These are phyloP conservation scores for Exophiala lecanii-corni DNA, from an alignment of 2,329 filamentous ascomycete species.

Conservation along the genomic window DNA sequence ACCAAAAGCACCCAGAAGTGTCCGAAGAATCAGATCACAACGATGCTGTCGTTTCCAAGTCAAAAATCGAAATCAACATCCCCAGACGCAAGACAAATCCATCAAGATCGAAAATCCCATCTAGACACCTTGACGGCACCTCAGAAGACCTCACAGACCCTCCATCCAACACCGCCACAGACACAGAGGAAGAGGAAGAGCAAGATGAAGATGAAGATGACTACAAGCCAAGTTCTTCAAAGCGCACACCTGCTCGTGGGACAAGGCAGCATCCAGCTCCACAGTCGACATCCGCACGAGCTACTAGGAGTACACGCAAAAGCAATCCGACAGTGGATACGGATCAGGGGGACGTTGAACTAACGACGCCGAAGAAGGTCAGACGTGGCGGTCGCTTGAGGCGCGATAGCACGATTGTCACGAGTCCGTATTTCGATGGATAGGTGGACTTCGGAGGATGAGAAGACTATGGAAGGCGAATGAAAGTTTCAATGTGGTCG, in stretches of 20 bases:
- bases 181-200: neutral
- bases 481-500: neutral
- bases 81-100: too few species aligned
- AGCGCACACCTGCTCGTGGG: neutral
- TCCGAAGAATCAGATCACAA: too few species aligned
- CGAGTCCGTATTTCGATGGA: slow-evolving; percentile 2
- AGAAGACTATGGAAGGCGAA: neutral
- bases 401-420: slow-evolving; percentile 1
- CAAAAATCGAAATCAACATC: too few species aligned
- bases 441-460: too few species aligned
- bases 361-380: neutral
- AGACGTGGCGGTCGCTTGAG: neutral
- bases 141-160: neutral
- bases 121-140: too few species aligned
- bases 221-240: neutral
- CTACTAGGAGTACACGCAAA: neutral
- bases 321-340: neutral
- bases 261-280: neutral
- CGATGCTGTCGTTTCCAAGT: too few species aligned
- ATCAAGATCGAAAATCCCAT: too few species aligned
- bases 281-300: neutral
- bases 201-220: slow-evolving; percentile 1
- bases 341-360: neutral
- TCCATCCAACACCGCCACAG: neutral
- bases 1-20: too few species aligned